Conservation (phyloP, 345 rosid genomes). For the Abelmoschus esculentus region DNA sequence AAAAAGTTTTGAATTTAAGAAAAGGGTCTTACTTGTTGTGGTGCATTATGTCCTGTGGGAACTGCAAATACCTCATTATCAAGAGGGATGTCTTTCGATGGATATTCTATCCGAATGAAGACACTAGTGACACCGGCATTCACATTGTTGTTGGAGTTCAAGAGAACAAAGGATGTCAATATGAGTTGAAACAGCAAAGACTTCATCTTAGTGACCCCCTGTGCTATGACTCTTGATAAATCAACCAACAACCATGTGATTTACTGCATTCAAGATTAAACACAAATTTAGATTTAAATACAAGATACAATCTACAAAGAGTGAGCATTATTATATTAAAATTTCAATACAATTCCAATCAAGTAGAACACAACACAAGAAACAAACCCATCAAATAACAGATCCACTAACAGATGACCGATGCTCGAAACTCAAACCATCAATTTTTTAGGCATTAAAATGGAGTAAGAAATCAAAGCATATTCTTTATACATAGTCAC, state of each 20-base stretch:
- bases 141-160: slow-evolving; percentile 33
- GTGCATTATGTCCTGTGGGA: slow-evolving; percentile 80
- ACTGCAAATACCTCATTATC: slow-evolving; percentile 56
- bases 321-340: no score
- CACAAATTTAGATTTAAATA: not conserved
- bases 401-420: no score
- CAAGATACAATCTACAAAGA: not conserved
- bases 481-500: no score
- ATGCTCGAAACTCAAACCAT: no score
- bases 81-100: slow-evolving; percentile 80
- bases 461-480: no score
- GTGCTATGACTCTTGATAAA: slow-evolving; percentile 1
- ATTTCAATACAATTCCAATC: no score
- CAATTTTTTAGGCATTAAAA: no score
- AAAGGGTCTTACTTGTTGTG: slow-evolving; percentile 62
- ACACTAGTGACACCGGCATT: slow-evolving; percentile 59
- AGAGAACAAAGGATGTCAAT: slow-evolving; percentile 22
- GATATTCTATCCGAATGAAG: slow-evolving; percentile 73
- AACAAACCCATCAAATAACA: not conserved
- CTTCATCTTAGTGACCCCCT: slow-evolving; percentile 20
- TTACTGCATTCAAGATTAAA: slow-evolving; percentile 15
- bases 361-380: not conserved
- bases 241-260: slow-evolving; percentile 13
- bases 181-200: slow-evolving; percentile 15
- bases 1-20: not conserved